Conservation (phyloP, 257 asterid species). For the Nicotiana obtusifolia region DNA sequence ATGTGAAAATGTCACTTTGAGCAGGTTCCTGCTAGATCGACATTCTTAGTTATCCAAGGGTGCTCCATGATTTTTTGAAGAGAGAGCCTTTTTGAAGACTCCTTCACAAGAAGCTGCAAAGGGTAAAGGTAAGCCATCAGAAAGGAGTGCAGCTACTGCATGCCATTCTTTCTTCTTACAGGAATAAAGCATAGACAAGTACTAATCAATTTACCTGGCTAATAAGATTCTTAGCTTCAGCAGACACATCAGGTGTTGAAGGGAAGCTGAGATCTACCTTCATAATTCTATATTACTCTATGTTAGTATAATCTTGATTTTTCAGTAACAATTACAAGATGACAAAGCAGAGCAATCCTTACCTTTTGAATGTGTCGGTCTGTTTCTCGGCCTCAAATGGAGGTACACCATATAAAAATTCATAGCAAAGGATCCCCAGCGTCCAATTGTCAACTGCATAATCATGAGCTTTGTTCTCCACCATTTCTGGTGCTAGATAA, state of each 20-base stretch:
- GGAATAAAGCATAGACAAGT: background rate
- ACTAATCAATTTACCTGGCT: constrained; percentile 40
- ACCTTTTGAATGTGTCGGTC: constrained; percentile 79
- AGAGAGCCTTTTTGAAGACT: constrained; percentile 76
- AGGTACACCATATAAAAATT: constrained; percentile 76
- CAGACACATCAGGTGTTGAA: constrained; percentile 48
- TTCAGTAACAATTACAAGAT: background rate
- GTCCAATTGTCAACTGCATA: constrained; percentile 94
- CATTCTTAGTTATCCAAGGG: constrained; percentile 75
- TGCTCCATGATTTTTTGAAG: constrained; percentile 72
- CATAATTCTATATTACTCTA: constrained; percentile 52
- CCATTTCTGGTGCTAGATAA: constrained; percentile 96
- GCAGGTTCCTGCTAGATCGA: constrained; percentile 33
- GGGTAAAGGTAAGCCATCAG: constrained; percentile 13
- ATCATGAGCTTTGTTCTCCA: constrained; percentile 82
- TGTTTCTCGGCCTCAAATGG: constrained; percentile 92
- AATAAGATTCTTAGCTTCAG: constrained; percentile 74
- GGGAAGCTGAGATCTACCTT: constrained; percentile 90
- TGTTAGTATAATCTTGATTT: constrained; percentile 5
- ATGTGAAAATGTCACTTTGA: constrained; percentile 18
- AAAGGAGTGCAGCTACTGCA: background rate
- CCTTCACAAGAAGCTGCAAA: constrained; percentile 86
- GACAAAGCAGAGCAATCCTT: background rate
- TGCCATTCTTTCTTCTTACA: background rate
- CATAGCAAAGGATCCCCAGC: constrained; percentile 79